Base-by-base conservation (phyloP, 2,329 filamentous ascomycete species). In the Fusarium armeniacum region DNA sequence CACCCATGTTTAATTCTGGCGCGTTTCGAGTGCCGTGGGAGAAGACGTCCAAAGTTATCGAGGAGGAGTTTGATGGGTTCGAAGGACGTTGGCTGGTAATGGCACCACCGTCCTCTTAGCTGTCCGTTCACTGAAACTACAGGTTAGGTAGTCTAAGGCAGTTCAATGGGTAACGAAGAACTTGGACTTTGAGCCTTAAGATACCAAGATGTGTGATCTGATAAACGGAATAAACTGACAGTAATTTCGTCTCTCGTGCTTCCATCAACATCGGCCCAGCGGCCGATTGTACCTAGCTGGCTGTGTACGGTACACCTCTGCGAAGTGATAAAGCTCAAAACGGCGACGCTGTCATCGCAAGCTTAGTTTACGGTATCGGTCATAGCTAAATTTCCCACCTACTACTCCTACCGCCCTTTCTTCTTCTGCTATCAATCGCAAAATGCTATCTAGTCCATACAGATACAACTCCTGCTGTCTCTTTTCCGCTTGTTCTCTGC, bases 1-100 rank as follows among this genome's bases (percentile, higher is more conserved):
- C 71, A 0, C 69, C 71, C 0, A 69, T 64, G 65, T 74, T 73
- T 4, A 73, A 73, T 30, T 73, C 69, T 2, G 69, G 71, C 1
- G 61, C 69, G 1, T 74, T 71, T 20, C 45, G 22, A 0, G 67
- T 73, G 1, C 59, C 71, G 2, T 73, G 71, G 71, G 61, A 45
- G 3, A 45, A 51, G 15, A 73, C 71, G 3, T 46, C 22, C 0
- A 30, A 6, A 3, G n/a, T 65, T n/a, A 73, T 74, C 32, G 67
- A 67, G 28, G 53, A 61, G 18, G 52, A 47, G 40, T 71, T 73
- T 38, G 32, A 18, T 6, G 55, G 50, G 4, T 74, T 62, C 57
- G 46, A 47, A 5, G 64, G 71, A 0, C 59, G 16, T 12, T 73
- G 71, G 71, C 28, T 71, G 15, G 35, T 73, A 1, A 74, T 73